Percentiles rank a stretch among this genome's conserved stretches.
Conservation (phyloP, 208 protist species). For the Acanthamoeba culbertsoni region DNA sequence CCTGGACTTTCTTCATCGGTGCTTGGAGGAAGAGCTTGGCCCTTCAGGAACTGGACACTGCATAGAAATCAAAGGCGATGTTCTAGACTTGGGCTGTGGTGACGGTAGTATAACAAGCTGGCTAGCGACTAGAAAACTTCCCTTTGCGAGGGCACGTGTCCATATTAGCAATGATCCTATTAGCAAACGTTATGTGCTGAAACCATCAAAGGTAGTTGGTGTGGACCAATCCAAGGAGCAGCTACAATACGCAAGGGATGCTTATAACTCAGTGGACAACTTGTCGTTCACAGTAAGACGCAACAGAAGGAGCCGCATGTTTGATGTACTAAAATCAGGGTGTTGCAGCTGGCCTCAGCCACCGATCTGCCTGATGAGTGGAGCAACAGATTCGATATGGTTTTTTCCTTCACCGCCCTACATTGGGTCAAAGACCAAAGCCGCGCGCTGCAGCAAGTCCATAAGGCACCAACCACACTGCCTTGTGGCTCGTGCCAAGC, state of each 20-base stretch:
- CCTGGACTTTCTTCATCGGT: background rate
- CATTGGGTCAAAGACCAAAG: background rate
- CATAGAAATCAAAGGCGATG: background rate
- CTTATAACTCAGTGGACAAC: background rate
- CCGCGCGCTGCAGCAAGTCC: background rate
- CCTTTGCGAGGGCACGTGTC: background rate
- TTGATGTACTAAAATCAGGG: background rate
- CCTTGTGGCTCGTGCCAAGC: background rate
- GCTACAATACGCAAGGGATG: background rate
- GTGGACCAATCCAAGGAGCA: background rate
- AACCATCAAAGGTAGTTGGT: background rate
- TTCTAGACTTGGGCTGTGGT: background rate
- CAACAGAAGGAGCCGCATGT: no score
- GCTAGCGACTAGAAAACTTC: background rate
- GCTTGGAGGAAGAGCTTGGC: background rate
- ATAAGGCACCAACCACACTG: background rate
- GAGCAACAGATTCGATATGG: background rate
- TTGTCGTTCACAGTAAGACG: no score
- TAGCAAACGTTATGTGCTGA: background rate
- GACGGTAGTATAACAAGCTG: background rate
- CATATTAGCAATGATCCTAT: background rate
- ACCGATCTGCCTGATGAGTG: background rate
- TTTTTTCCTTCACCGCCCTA: background rate
- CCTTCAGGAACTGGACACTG: background rate
- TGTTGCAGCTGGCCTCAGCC: background rate